Conservation (phyloP, 345 rosid genomes). For the Pistacia vera region DNA sequence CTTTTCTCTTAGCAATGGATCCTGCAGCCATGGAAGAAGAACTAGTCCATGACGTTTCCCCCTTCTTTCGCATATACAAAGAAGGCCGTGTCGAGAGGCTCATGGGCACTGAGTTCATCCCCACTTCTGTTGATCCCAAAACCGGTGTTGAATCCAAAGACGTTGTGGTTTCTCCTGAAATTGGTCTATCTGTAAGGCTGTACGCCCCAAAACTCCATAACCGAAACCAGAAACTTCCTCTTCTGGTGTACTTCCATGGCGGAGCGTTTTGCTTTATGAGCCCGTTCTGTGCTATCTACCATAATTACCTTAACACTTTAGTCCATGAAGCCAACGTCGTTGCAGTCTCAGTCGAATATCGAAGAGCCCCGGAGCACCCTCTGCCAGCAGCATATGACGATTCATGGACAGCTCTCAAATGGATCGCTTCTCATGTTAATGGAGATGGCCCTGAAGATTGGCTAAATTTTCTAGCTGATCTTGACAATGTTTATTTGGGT, state of each 20-base stretch:
- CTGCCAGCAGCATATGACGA: constrained; percentile 35
- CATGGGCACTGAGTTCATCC: constrained; percentile 28
- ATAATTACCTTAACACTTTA: constrained; percentile 31
- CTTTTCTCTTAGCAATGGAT: background rate
- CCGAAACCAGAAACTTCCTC: constrained; percentile 34
- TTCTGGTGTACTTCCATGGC: constrained; percentile 43
- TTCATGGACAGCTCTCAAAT: constrained; percentile 39
- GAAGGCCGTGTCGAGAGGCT: constrained; percentile 61
- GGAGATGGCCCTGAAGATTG: constrained; percentile 41
- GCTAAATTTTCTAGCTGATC: constrained; percentile 31
- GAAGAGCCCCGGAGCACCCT: constrained; percentile 41
- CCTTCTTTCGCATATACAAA: constrained; percentile 38
- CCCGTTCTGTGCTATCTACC: constrained; percentile 32
- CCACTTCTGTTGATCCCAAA: constrained; percentile 40
- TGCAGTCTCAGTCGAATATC: constrained; percentile 34
- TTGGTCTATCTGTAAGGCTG: constrained; percentile 33
- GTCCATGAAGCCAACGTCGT: constrained; percentile 25
- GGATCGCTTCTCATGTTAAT: constrained; percentile 30
- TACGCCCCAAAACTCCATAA: constrained; percentile 33
- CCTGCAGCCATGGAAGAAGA: constrained; percentile 35
- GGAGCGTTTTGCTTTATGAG: constrained; percentile 34
- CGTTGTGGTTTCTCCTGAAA: constrained; percentile 21
- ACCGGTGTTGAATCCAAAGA: constrained; percentile 49
- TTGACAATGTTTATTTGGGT: constrained; percentile 26
- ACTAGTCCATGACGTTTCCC: constrained; percentile 38